These are phyloP conservation scores for Sarocladium oryzae DNA, from an alignment of 2,329 filamentous ascomycete species.

Conservation along the genomic window DNA sequence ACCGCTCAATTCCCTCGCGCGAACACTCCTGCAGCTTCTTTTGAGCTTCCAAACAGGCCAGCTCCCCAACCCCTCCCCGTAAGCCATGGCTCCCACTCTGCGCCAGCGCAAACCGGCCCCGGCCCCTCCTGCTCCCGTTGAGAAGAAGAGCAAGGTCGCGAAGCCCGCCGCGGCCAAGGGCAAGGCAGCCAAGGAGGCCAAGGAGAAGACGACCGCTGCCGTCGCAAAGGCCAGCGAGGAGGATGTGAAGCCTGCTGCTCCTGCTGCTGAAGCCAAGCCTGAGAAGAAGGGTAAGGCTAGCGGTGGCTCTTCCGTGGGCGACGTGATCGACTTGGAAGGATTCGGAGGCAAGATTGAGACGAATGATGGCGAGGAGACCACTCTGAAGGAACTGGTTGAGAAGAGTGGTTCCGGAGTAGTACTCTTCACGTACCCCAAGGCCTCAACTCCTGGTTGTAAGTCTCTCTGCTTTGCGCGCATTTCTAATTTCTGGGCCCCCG, in stretches of 20 bases:
- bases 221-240: conserved; percentile 20
- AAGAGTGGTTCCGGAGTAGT: conserved; percentile 82
- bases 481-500: no score
- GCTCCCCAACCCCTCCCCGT: background rate
- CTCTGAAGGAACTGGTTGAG: conserved; percentile 72
- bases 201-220: conserved; percentile 19
- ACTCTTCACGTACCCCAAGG: conserved; percentile 92
- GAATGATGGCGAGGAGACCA: conserved; percentile 75
- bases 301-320: conserved; percentile 37
- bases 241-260: conserved; percentile 9
- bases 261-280: conserved; percentile 10
- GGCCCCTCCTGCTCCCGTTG: conserved; percentile 37
- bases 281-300: conserved; percentile 11
- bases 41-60: no score
- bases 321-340: conserved; percentile 47
- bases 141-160: conserved; percentile 30
- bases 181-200: conserved; percentile 27
- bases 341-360: conserved; percentile 73
- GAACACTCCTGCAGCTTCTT: background rate
- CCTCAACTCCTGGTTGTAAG: conserved; percentile 91
- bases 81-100: conserved; percentile 48
- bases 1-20: background rate
- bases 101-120: conserved; percentile 53
- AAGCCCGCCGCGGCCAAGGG: conserved; percentile 29
- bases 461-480: no score